Conservation (phyloP, 148 eudicot species). For the Limonium bicolor region DNA sequence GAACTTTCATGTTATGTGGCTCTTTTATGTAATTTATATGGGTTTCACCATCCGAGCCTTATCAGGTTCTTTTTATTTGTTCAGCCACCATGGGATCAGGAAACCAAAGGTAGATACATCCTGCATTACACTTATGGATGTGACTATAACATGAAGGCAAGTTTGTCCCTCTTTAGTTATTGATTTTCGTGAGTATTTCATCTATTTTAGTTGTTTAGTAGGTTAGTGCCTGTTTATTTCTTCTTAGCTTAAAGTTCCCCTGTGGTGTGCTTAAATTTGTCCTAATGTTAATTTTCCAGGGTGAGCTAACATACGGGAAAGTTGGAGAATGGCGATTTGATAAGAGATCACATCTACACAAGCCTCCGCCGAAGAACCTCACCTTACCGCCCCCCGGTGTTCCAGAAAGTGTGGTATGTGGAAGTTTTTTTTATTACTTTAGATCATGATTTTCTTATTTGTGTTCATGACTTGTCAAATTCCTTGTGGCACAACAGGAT, state of each 20-base stretch:
- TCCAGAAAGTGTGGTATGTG: conserved; percentile 36
- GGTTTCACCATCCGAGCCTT: neutral
- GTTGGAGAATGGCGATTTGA: conserved; percentile 40
- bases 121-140: conserved; percentile 37
- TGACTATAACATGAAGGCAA: conserved; percentile 28
- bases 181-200: neutral
- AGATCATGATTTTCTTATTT: no score
- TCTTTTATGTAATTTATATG: neutral
- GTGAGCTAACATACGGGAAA: conserved; percentile 23
- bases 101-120: conserved; percentile 19
- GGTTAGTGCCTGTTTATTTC: neutral
- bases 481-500: no score
- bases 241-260: neutral
- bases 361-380: conserved; percentile 33
- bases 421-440: neutral
- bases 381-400: conserved; percentile 30
- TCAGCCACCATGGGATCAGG: conserved; percentile 41
- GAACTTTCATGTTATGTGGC: neutral
- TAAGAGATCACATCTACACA: conserved; percentile 17
- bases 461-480: no score
- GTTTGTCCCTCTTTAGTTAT: neutral
- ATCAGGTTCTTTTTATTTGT: neutral
- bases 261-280: neutral
- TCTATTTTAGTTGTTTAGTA: neutral
- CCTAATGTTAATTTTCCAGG: conserved; percentile 6